phyloP scores from a whole-genome alignment of 176 grass and related monocot genomes.

The Areca catechu region DNA sequence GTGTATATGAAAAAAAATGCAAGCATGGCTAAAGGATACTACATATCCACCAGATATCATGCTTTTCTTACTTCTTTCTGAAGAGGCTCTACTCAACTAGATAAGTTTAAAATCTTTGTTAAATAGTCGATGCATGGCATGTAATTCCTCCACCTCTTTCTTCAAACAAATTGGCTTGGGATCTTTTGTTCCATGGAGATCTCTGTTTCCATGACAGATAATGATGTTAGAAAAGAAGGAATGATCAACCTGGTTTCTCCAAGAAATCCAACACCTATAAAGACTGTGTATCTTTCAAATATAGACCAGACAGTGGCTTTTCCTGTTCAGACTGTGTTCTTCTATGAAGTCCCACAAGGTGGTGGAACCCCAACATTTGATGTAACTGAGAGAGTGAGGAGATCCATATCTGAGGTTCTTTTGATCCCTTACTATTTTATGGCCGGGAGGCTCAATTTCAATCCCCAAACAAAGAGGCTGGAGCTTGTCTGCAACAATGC shows the following conservation, averaged over 20 bases:
- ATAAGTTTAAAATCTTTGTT: too few relatives aligned
- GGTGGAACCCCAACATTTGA: slow-evolving; percentile 14
- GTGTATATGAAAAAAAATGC: neutral
- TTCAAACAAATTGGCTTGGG: neutral
- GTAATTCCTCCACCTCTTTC: too few relatives aligned
- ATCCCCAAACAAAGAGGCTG: slow-evolving; percentile 25
- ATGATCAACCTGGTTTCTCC: neutral
- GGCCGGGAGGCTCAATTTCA: slow-evolving; percentile 31
- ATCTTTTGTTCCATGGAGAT: neutral
- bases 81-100: neutral
- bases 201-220: neutral
- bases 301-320: slow-evolving; percentile 23
- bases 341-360: slow-evolving; percentile 22
- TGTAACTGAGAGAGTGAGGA: slow-evolving; percentile 26
- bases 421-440: slow-evolving; percentile 38
- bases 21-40: too few relatives aligned
- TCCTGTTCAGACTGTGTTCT: slow-evolving; percentile 27
- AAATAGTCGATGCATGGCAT: too few relatives aligned
- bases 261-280: neutral
- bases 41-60: neutral
- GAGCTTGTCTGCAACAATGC: slow-evolving; percentile 36
- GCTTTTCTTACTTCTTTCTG: slow-evolving; percentile 8
- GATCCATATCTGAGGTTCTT: slow-evolving; percentile 22
- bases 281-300: slow-evolving; percentile 22
- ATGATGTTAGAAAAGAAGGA: slow-evolving; percentile 6